Conservation (phyloP, 495 filamentous ascomycete species). For the Penicilliopsis zonata region DNA sequence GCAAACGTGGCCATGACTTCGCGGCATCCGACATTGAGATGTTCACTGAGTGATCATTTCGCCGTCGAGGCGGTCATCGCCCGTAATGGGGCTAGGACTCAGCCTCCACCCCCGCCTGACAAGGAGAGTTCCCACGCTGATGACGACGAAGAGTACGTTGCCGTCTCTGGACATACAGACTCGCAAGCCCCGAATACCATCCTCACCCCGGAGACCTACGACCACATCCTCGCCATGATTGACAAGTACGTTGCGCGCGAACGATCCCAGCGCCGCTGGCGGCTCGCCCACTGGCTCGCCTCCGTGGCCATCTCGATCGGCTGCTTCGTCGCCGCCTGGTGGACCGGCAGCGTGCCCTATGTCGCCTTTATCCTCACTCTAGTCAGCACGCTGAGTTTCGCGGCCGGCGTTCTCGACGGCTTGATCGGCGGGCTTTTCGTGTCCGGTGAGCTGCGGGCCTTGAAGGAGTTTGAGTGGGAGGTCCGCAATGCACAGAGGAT, state of each 20-base stretch:
- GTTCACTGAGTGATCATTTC: conserved; percentile 89
- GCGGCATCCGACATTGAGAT: conserved; percentile 67
- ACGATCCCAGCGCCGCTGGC: conserved; percentile 51
- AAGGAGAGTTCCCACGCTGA: conserved; percentile 1
- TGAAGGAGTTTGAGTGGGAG: conserved; percentile 96
- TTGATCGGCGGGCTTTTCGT: conserved; percentile 81
- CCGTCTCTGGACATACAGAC: conserved; percentile 1
- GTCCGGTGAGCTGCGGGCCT: conserved; percentile 62
- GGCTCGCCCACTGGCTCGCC: conserved; percentile 59
- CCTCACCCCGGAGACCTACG: conserved; percentile 48
- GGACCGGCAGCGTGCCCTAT: conserved; percentile 55
- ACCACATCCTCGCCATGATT: conserved; percentile 59
- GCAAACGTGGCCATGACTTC: conserved; percentile 69
- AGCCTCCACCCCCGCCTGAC: too few relatives aligned
- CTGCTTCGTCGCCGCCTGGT: conserved; percentile 78
- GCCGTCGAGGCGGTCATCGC: conserved; percentile 46
- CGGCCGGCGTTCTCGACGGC: conserved; percentile 67
- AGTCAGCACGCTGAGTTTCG: conserved; percentile 62
- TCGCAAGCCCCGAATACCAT: conserved; percentile 15
- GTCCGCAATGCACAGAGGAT: conserved; percentile 52
- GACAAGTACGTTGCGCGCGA: conserved; percentile 55
- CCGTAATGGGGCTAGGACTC: conserved; percentile 6
- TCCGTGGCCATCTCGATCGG: conserved; percentile 52
- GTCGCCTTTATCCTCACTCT: conserved; percentile 73
- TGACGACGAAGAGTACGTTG: background rate